These are phyloP conservation scores for Colletotrichum ledebouriae DNA, from an alignment of 2,329 filamentous ascomycete species.

Conservation along the genomic window DNA sequence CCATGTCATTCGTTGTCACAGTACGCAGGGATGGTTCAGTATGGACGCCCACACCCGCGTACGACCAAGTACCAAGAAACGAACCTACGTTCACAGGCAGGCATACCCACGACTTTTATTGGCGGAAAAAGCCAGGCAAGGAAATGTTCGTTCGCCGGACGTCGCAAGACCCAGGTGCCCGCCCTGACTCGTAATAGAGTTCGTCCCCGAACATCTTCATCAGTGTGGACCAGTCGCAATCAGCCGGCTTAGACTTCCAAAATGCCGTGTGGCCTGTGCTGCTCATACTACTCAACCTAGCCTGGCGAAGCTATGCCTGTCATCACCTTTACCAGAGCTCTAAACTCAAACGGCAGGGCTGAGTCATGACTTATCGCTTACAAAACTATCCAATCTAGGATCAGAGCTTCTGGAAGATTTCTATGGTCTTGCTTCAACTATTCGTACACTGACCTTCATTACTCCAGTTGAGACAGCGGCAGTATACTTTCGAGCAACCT, in stretches of 20 bases:
- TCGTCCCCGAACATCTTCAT: slow-evolving; percentile 38
- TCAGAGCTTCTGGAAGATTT: slow-evolving; percentile 39
- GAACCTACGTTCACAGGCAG: not conserved
- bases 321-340: slow-evolving; percentile 3
- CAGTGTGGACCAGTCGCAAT: slow-evolving; percentile 39
- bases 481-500: slow-evolving; percentile 5
- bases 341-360: slow-evolving; percentile 36
- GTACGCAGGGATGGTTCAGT: slow-evolving; percentile 20
- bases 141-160: slow-evolving; percentile 31
- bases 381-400: slow-evolving; percentile 25
- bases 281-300: slow-evolving; percentile 12
- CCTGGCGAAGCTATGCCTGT: not conserved
- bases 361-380: slow-evolving; percentile 39
- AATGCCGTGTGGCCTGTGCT: slow-evolving; percentile 36
- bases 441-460: slow-evolving; percentile 5
- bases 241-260: slow-evolving; percentile 36
- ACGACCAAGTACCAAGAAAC: not conserved
- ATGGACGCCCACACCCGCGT: not conserved
- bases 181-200: slow-evolving; percentile 38
- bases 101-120: slow-evolving; percentile 21
- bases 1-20: too few relatives aligned
- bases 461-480: slow-evolving; percentile 20
- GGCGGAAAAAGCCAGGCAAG: slow-evolving; percentile 16
- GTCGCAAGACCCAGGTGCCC: slow-evolving; percentile 20
- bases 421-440: slow-evolving; percentile 9